Base-by-base conservation (phyloP, 345 rosid species). In the Salix dunnii region DNA sequence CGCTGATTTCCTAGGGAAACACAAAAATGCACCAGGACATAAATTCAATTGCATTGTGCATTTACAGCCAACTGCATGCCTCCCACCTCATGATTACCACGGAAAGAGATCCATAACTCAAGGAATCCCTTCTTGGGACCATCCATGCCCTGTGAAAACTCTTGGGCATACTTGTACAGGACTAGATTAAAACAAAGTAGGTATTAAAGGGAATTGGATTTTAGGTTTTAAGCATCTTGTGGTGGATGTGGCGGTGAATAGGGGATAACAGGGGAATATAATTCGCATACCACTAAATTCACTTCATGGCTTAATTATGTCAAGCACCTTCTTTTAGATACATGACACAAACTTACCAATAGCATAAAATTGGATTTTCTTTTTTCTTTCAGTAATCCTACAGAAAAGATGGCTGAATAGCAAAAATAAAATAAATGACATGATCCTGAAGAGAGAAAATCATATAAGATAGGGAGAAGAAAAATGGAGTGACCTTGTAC, bases 401-500 rank as follows among this genome's bases (percentile, higher is more conserved):
- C 21, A 27, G 11, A 33, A 40, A 49, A 31, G 62, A 68, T 61
- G 33, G 51, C 28, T 28, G n/a, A 40, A 66, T 12, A 23, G 27
- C 43, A 3, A 17, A 30, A 28, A 73, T 2, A 42, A 7, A 73
- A 18, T 33, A 38, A 53, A 2, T 38, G 4, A 68, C 38, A 38
- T 49, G 11, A 60, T 68, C 33, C 13, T 25, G 14, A 46, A 16
- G 14, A 43, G 14, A 46, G 23, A 64, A 30, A 27, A 7, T 16
- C 49, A 36, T 12, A 21, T 40, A n/a, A 46, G 30, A 38, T 5
- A 67, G 67, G 36, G 36, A 25, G 8, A 31, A 33, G 67, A 51
- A 9, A 33, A 46, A 53, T 20, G 11, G 71, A 60, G 74, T 10
- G 35, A 93, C 98, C 98, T 94, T 96, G 88, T 87, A 94, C 99